Conservation (phyloP, 2,329 filamentous ascomycete species). For the Calonectria hawksworthii region DNA sequence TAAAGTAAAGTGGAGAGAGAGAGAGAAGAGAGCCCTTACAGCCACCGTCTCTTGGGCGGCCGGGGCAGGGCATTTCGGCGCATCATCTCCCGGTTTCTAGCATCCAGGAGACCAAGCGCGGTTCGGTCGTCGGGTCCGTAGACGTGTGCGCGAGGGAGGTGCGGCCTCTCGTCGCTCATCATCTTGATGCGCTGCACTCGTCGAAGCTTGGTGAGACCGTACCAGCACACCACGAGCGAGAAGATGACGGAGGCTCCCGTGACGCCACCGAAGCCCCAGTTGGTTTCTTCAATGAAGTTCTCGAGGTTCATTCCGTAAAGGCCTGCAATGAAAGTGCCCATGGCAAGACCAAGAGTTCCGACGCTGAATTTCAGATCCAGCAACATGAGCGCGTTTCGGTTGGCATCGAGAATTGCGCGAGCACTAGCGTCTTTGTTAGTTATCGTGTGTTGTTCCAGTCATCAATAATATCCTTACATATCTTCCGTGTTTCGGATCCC, state of each 20-base stretch:
- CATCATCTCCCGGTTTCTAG: constrained; percentile 68
- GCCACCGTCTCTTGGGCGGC: constrained; percentile 54
- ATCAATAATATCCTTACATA: constrained; percentile 74
- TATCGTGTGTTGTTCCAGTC: neutral
- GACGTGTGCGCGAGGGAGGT: constrained; percentile 55
- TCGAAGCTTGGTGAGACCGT: constrained; percentile 86
- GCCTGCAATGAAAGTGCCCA: constrained; percentile 95
- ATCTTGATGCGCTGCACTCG: constrained; percentile 91
- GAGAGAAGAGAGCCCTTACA: constrained; percentile 11
- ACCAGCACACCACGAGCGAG: constrained; percentile 83
- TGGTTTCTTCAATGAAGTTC: constrained; percentile 96
- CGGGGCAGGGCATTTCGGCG: constrained; percentile 66
- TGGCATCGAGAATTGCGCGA: constrained; percentile 96
- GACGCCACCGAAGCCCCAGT: constrained; percentile 86
- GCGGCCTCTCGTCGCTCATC: constrained; percentile 66
- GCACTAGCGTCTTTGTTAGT: constrained; percentile 70
- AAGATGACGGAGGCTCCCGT: constrained; percentile 78
- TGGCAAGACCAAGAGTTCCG: constrained; percentile 92
- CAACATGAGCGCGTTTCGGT: constrained; percentile 98
- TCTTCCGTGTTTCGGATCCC: constrained; percentile 98
- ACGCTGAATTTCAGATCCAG: constrained; percentile 97
- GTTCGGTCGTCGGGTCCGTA: constrained; percentile 54
- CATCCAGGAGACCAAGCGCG: constrained; percentile 65
- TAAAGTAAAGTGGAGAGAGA: neutral
- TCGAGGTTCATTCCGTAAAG: constrained; percentile 99